A percentile compares a stretch with the other conserved stretches of the same genome.
These are phyloP conservation scores for Aspergillus pseudoterreus DNA, from an alignment of 2,329 filamentous ascomycete genomes.

Conservation along the genomic window DNA sequence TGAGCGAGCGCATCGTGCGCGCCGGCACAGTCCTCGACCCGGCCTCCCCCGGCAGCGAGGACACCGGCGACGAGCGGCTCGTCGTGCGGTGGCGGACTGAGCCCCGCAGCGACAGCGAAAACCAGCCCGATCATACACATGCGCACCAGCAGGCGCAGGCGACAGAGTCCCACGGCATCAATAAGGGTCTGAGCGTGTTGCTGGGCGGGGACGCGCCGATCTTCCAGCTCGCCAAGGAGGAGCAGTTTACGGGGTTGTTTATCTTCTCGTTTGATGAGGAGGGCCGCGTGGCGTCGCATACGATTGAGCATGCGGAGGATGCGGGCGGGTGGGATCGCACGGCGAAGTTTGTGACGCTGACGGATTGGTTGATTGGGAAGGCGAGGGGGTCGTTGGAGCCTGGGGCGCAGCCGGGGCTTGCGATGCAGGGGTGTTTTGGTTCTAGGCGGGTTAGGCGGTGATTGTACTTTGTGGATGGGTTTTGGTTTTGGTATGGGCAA, in stretches of 20 bases:
- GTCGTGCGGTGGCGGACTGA: conserved; percentile 84
- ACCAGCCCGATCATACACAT: no score
- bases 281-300: conserved; percentile 79
- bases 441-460: background rate
- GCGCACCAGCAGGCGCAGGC: no score
- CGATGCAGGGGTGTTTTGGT: conserved; percentile 22
- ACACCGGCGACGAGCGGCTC: conserved; percentile 65
- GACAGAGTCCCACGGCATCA: conserved; percentile 21
- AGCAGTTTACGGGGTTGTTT: conserved; percentile 86
- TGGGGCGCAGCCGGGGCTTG: conserved; percentile 22
- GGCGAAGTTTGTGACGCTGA: conserved; percentile 81
- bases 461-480: no score
- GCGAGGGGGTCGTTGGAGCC: conserved; percentile 52
- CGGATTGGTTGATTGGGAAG: conserved; percentile 88
- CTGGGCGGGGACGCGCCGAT: conserved; percentile 52
- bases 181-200: conserved; percentile 42
- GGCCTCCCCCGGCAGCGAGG: conserved; percentile 25
- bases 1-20: conserved; percentile 84
- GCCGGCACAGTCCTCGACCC: conserved; percentile 41
- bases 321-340: conserved; percentile 78
- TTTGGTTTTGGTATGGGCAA: no score
- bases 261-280: conserved; percentile 92
- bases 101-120: conserved; percentile 29
- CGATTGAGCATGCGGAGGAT: conserved; percentile 89
- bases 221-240: conserved; percentile 54